Evolutionary conservation across 106 monocot species (phyloP), one percentile per base, ranked within the genome.

Genomic region (Hemerocallis citrina): DNA sequence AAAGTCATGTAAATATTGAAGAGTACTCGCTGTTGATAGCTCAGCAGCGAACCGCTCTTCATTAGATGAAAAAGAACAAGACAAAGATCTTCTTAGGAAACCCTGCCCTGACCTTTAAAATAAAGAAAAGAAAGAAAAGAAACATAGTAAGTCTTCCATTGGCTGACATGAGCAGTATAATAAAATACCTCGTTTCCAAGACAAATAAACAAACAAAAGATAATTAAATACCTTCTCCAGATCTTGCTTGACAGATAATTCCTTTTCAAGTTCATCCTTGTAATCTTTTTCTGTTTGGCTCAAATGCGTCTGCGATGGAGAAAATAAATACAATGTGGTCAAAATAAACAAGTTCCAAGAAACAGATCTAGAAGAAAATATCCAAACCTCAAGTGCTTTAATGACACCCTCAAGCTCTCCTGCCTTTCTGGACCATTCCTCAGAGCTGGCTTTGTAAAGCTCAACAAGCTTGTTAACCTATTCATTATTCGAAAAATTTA

Each of bases 401-500:
- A 98, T 87, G 23, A 92, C 98, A 73, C 98, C 98, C 66, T 92
- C 92, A 57, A 92, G 98, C 40, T 98, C 92, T 54, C 82, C 85
- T 21, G 91, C 75, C 52, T 98, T 98, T 73, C 75, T 82, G 39
- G 91, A 92, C 92, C 91, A 92, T 75, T 87, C 98, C 24, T 79
- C 87, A 12, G 98, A 84, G 68, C 92, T 92, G 50, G 72, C 91
- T 66, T 98, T 98, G 67, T 98, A 79, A 37, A 98, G 81, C 34
- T 83, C 98, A 65, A 66, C 92, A 72, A 98, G 84, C 74, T 92
- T 92, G 49, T 69, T 72, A 37, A 81, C 92, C 92, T 91, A 59
- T 68, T 27, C 9, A 62, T 20, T 15, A 27, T 20, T n/a, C n/a
- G 24, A 17, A 24, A 27, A 65, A 20, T 21, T 36, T 13, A 52